Conservation (phyloP, 108 stramenopile species). For the Pseudonitzschia multiseries region DNA sequence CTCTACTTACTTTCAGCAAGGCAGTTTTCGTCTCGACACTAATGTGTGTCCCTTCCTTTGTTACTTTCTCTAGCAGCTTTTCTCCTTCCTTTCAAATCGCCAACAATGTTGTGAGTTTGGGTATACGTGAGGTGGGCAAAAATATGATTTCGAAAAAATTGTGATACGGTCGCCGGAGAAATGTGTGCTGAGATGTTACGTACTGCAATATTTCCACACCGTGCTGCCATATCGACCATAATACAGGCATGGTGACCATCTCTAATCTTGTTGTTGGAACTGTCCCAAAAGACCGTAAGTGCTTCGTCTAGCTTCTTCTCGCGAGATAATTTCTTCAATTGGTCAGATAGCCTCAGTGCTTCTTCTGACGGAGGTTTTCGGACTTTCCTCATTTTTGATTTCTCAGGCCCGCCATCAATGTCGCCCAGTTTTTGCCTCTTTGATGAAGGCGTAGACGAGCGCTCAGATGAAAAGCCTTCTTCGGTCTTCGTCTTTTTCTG, state of each 20-base stretch:
- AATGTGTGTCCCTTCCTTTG: conserved; percentile 13
- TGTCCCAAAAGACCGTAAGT: conserved; percentile 51
- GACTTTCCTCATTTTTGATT: background rate
- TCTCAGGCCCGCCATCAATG: background rate
- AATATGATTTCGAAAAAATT: background rate
- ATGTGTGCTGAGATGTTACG: conserved; percentile 13
- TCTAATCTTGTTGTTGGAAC: conserved; percentile 47
- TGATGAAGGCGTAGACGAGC: background rate
- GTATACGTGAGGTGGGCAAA: background rate
- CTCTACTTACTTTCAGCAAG: conserved; percentile 56
- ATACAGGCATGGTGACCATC: conserved; percentile 84
- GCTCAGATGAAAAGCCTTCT: background rate
- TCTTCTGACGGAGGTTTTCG: conserved; percentile 39
- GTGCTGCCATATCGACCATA: conserved; percentile 75
- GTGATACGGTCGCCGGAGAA: background rate
- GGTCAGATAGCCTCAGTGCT: conserved; percentile 59
- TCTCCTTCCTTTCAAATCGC: conserved; percentile 45
- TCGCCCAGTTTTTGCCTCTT: background rate
- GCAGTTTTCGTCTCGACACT: conserved; percentile 77
- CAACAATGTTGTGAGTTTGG: background rate
- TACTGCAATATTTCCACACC: conserved; percentile 67
- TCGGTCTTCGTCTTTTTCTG: background rate
- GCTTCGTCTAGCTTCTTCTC: conserved; percentile 72
- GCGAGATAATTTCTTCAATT: conserved; percentile 62
- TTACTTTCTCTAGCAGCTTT: conserved; percentile 25